These are phyloP conservation scores for Trichoderma pleuroti DNA, from an alignment of 2,329 filamentous ascomycete genomes.

Conservation along the genomic window DNA sequence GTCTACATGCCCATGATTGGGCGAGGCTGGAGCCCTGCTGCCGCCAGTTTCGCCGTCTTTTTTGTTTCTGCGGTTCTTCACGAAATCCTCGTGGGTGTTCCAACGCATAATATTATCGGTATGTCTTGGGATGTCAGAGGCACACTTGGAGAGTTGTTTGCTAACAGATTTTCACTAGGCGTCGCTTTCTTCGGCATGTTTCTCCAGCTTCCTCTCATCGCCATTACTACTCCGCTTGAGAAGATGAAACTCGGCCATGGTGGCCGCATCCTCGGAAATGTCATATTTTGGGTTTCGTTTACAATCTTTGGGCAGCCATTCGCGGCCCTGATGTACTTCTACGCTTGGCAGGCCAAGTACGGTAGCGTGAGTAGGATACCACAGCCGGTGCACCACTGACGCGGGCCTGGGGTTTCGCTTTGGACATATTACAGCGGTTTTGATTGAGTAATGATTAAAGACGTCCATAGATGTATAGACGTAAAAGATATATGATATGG, in stretches of 20 bases:
- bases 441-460: neutral
- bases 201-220: conserved; percentile 83
- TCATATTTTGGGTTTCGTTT: conserved; percentile 95
- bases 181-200: conserved; percentile 95
- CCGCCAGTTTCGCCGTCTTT: conserved; percentile 80
- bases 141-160: conserved; percentile 4
- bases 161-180: conserved; percentile 44
- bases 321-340: conserved; percentile 90
- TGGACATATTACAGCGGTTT: neutral
- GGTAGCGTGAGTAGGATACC: conserved; percentile 64
- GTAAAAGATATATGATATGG: neutral
- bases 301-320: conserved; percentile 93
- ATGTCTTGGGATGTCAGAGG: conserved; percentile 28
- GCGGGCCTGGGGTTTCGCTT: neutral
- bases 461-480: neutral
- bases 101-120: conserved; percentile 91
- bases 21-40: conserved; percentile 68
- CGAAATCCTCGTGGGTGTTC: conserved; percentile 87
- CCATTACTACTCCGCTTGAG: conserved; percentile 73
- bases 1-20: conserved; percentile 86
- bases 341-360: conserved; percentile 98
- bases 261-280: conserved; percentile 81
- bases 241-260: conserved; percentile 67
- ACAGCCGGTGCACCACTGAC: neutral
- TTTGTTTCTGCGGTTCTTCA: conserved; percentile 84